phyloP scores from a whole-genome alignment of 164 flowering plant species.

The Magnolia changhungtana region DNA sequence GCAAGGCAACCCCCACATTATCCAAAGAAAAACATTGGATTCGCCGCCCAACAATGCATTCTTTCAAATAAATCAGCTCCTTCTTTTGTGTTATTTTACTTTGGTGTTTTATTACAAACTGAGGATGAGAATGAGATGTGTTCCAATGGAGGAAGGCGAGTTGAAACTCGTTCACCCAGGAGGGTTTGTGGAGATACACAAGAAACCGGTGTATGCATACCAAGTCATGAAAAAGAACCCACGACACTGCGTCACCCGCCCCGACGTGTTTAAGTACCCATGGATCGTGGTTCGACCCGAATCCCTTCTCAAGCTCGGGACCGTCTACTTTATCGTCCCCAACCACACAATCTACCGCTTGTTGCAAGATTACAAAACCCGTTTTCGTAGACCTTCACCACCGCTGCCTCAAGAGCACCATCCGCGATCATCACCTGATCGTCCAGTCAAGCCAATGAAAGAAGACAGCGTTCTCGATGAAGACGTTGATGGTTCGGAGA shows the following conservation, averaged over 20 bases:
- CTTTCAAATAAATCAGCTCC: neutral
- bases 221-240: conserved; percentile 57
- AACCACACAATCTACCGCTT: conserved; percentile 36
- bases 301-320: conserved; percentile 42
- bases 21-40: neutral
- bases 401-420: neutral
- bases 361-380: conserved; percentile 16
- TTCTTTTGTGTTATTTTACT: neutral
- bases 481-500: neutral
- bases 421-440: neutral
- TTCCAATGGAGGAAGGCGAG: conserved; percentile 17
- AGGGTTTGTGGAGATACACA: conserved; percentile 37
- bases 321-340: conserved; percentile 52
- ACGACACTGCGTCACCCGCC: conserved; percentile 52
- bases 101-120: no score
- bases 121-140: conserved; percentile 17
- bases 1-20: neutral
- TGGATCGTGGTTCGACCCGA: conserved; percentile 60
- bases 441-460: neutral
- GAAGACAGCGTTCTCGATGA: neutral
- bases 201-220: conserved; percentile 35
- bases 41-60: neutral
- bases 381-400: neutral
- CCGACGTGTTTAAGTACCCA: conserved; percentile 59
- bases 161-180: conserved; percentile 60